Evolutionary conservation across 441 rosid species (phyloP).

Genomic region (Manihot esculenta): DNA sequence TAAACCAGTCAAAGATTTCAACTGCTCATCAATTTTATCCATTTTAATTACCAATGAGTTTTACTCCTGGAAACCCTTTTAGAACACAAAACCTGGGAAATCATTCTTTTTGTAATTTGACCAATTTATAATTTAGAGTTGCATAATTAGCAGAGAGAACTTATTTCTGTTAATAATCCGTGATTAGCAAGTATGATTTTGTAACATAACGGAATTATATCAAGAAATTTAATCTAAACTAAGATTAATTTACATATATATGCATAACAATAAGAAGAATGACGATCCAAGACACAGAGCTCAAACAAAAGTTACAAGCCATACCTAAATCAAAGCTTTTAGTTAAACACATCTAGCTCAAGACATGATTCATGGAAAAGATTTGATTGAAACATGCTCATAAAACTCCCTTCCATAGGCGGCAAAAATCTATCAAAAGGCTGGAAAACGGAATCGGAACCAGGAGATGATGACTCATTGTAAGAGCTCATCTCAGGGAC

Average conservation of each 20-base stretch:
- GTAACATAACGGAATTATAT: neutral
- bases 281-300: neutral
- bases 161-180: no score
- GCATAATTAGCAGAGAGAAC: no score
- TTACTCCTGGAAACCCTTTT: no score
- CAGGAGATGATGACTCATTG: slow-evolving; percentile 11
- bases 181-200: no score
- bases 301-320: neutral
- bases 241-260: neutral
- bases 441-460: slow-evolving; percentile 24
- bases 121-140: no score
- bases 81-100: no score
- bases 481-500: neutral
- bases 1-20: no score
- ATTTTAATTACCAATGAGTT: no score
- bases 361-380: slow-evolving; percentile 13
- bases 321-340: neutral
- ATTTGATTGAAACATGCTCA: slow-evolving; percentile 27
- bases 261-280: neutral
- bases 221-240: neutral
- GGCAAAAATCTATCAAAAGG: slow-evolving; percentile 17
- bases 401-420: slow-evolving; percentile 23
- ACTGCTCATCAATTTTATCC: no score
- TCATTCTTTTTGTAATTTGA: no score
- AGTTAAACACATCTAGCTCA: slow-evolving; percentile 16